Evolutionary conservation across 192 early-diverging fungal species (phyloP), one percentile per base, ranked within the genome.

Genomic region (Podila epigama): DNA sequence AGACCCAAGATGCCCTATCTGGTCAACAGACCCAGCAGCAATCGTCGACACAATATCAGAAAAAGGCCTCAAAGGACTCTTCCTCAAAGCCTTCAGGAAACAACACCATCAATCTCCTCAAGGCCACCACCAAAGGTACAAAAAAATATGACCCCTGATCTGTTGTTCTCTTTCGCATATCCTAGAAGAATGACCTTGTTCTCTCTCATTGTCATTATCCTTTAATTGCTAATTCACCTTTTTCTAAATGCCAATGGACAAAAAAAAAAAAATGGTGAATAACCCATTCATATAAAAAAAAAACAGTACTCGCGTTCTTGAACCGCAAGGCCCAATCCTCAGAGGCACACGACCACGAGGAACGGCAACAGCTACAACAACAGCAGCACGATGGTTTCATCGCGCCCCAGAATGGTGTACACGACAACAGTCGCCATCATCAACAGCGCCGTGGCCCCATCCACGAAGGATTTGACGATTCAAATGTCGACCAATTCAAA

Each of bases 81-180:
- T 12, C 37, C 11, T 1, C 63, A 39, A 33, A 36, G 4, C 16
- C 42, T 25, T 16, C 34, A 32, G 22, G 44, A 18, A 48, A 48
- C 44, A 48, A 48, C 20, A 20, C 65, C 20, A 51, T 64, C 20
- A 68, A 40, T 28, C 33, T 77, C 12, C 73, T 68, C 39, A 77
- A 77, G 29, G 73, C 73, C 15, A 68, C 73, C n/a, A 63, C 73
- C 33, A 77, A 77, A 77, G 73, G 73, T 59, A 59, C 31, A 48
- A 73, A 59, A 54, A 58, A 4, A 1, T 53, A 18, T 56, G 8
- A 4, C 13, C 11, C 3, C n/a, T n/a, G 7, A 11, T 36, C 35
- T 57, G 20, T 34, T 20, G 1, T n/a, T 35, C 1, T 1, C 15
- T 5, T 59, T 27, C 16, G 3, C 12, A 18, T 10, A 10, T 1